A percentile compares a stretch with the other conserved stretches of the same genome.
phyloP scores from a whole-genome alignment of 1,284 basidiomycete species.

The Tausonia pullulans region DNA sequence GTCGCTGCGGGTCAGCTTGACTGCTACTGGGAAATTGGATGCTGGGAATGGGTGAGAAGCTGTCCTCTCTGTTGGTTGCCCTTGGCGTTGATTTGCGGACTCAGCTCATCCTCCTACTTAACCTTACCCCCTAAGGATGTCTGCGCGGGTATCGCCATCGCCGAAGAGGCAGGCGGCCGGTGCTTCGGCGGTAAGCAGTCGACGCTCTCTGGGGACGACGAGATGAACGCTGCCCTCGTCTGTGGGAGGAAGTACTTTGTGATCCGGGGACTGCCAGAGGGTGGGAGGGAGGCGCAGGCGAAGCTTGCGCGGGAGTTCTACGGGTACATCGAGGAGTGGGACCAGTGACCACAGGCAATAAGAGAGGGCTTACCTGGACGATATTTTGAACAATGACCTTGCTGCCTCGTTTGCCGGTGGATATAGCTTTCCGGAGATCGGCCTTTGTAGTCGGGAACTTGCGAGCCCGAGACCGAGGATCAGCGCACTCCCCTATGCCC shows the following conservation, averaged over 20 bases:
- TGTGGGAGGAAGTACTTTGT: conserved; percentile 79
- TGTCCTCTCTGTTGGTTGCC: background rate
- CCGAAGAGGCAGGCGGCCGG: conserved; percentile 73
- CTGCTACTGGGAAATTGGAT: conserved; percentile 17
- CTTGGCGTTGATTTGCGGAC: too few relatives aligned
- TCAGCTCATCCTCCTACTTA: background rate
- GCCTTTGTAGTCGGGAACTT: too few relatives aligned
- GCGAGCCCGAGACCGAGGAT: too few relatives aligned
- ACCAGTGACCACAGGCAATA: conserved; percentile 21
- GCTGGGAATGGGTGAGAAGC: conserved; percentile 15
- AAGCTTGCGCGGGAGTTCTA: conserved; percentile 77
- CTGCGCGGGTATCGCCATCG: conserved; percentile 79
- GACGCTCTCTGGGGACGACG: conserved; percentile 35
- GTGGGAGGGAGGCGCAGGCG: conserved; percentile 53
- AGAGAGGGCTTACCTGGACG: background rate
- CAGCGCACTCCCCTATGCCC: too few relatives aligned
- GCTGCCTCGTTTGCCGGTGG: too few relatives aligned
- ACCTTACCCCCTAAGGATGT: conserved; percentile 25
- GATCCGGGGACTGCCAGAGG: conserved; percentile 39
- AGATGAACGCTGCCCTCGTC: conserved; percentile 54
- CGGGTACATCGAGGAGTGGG: conserved; percentile 60
- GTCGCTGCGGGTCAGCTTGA: conserved; percentile 16
- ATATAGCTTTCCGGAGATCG: too few relatives aligned
- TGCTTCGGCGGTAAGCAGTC: conserved; percentile 56
- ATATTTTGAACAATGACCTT: background rate